These are phyloP conservation scores for Claviceps purpurea DNA, from an alignment of 2,329 filamentous ascomycete species.

Conservation along the genomic window DNA sequence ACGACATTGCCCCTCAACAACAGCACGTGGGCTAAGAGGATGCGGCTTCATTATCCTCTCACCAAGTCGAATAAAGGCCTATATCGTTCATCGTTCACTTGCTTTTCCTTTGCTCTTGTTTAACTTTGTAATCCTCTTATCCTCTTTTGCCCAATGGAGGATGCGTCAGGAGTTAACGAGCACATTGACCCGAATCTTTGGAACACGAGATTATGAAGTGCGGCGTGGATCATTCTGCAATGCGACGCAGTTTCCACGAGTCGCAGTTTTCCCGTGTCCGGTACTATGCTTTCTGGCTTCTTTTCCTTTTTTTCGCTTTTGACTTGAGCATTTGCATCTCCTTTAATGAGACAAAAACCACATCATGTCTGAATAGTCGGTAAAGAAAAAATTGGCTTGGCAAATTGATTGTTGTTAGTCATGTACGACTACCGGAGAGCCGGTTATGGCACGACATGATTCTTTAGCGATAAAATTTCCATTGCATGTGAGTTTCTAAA, in stretches of 20 bases:
- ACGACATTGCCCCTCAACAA: slow-evolving; percentile 13
- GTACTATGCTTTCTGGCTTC: background rate
- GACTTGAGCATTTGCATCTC: background rate
- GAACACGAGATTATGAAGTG: background rate
- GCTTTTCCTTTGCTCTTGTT: background rate
- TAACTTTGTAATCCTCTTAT: background rate
- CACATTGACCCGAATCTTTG: background rate
- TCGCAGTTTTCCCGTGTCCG: background rate
- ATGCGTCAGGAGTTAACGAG: background rate
- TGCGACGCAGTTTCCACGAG: background rate
- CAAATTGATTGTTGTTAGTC: too few relatives aligned
- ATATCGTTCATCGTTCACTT: background rate
- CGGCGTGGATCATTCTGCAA: background rate
- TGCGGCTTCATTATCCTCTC: background rate
- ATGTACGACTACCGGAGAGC: too few relatives aligned
- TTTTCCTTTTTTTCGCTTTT: background rate
- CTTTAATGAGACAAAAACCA: background rate
- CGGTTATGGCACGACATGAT: background rate
- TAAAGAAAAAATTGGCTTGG: background rate
- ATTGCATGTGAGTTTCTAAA: background rate
- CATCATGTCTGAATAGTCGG: slow-evolving; percentile 4
- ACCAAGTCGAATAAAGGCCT: background rate
- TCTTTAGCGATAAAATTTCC: background rate
- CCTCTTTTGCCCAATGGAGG: background rate
- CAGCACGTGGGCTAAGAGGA: slow-evolving; percentile 6